These are phyloP conservation scores for Jamesozyma rosinii DNA, from an alignment of 805 yeast genomes.

Conservation along the genomic window DNA sequence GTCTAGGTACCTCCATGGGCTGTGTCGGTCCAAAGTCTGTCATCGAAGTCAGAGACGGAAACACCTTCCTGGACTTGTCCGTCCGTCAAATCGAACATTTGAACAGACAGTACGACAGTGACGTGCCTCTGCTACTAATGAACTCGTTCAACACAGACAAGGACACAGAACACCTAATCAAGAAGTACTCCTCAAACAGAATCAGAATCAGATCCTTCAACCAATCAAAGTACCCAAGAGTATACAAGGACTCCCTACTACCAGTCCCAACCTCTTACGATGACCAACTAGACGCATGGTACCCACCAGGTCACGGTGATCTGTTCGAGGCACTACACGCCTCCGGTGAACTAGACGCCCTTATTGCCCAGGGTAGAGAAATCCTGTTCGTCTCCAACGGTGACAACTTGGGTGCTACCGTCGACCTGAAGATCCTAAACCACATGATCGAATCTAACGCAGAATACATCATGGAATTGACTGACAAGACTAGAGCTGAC, in stretches of 20 bases:
- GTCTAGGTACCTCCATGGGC: slow-evolving; percentile 98
- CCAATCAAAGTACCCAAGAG: slow-evolving; percentile 96
- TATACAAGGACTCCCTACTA: slow-evolving; percentile 85
- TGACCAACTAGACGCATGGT: slow-evolving; percentile 81
- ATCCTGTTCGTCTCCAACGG: slow-evolving; percentile 92
- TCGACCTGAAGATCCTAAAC: slow-evolving; percentile 77
- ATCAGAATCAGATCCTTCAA: slow-evolving; percentile 91
- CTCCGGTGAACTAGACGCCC: slow-evolving; percentile 84
- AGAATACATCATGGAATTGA: slow-evolving; percentile 96
- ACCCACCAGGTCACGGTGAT: slow-evolving; percentile 99
- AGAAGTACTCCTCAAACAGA: slow-evolving; percentile 94
- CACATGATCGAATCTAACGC: slow-evolving; percentile 89
- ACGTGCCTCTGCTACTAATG: slow-evolving; percentile 94
- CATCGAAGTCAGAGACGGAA: slow-evolving; percentile 97
- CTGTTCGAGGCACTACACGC: slow-evolving; percentile 81
- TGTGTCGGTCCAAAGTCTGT: slow-evolving; percentile 94
- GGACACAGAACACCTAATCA: slow-evolving; percentile 89
- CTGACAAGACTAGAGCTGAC: slow-evolving; percentile 97
- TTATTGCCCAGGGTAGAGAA: slow-evolving; percentile 90
- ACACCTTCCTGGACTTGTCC: slow-evolving; percentile 87
- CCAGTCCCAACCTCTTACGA: slow-evolving; percentile 79
- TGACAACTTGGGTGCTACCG: slow-evolving; percentile 97
- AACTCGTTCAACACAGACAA: slow-evolving; percentile 92
- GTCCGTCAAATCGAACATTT: slow-evolving; percentile 95
- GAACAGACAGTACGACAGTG: slow-evolving; percentile 81